Evolutionary conservation across 495 filamentous ascomycete species (phyloP).

Genomic region (Aspergillus asperescens): DNA sequence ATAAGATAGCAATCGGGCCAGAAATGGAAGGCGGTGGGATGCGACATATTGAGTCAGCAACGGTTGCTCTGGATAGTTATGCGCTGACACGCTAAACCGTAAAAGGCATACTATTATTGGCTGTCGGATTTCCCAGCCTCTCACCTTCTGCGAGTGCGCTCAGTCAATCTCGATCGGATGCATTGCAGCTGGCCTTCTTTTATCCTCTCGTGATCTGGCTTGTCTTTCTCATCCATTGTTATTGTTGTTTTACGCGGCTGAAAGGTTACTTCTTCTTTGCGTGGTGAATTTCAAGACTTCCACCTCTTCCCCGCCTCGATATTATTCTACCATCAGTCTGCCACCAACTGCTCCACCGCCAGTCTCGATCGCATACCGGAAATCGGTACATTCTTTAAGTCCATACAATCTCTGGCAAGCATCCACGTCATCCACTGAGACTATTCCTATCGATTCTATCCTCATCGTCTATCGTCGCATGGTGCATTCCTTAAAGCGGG

Average conservation of each 20-base stretch:
- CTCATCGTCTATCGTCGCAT: conserved; percentile 31
- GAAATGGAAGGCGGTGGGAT: conserved; percentile 24
- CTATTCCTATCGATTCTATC: not conserved
- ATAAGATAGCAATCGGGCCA: conserved; percentile 14
- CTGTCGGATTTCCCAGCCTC: conserved; percentile 24
- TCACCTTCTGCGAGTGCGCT: conserved; percentile 2
- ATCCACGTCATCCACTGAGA: not conserved
- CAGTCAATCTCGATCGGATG: conserved; percentile 8
- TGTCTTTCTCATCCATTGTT: conserved; percentile 14
- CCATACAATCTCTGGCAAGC: not conserved
- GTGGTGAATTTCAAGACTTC: not conserved
- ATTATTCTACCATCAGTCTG: not conserved
- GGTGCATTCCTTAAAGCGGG: conserved; percentile 46
- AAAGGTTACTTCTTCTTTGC: not conserved
- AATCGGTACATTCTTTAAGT: conserved; percentile 4
- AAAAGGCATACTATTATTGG: conserved; percentile 39
- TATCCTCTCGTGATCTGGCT: not conserved
- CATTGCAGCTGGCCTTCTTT: conserved; percentile 12
- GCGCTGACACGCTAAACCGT: conserved; percentile 35
- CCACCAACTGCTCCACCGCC: conserved; percentile 12
- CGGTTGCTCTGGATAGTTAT: conserved; percentile 46
- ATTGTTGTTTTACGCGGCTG: conserved; percentile 7
- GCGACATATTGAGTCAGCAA: conserved; percentile 21
- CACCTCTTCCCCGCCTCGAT: conserved; percentile 2
- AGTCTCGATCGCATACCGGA: conserved; percentile 11